A percentile compares a stretch with the other conserved stretches of the same genome.
These are phyloP conservation scores for Boletus albobrunnescens DNA, from an alignment of 1,284 basidiomycete species.

Conservation along the genomic window DNA sequence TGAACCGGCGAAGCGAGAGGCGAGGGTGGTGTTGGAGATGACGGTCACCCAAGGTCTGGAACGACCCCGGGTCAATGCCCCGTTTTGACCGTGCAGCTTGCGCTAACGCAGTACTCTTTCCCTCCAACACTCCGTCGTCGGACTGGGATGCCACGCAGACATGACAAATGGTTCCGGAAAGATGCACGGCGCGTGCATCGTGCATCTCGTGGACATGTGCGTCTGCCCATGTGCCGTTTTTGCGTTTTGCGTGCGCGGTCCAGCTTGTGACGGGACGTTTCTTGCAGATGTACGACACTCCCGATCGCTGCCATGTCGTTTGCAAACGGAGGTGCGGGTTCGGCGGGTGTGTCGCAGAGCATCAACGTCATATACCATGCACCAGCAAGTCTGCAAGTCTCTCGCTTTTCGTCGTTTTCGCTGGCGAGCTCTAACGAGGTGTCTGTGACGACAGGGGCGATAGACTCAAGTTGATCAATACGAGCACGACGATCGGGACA, in stretches of 20 bases:
- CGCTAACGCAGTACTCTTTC: not conserved
- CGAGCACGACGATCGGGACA: constrained; percentile 42
- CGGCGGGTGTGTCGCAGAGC: constrained; percentile 40
- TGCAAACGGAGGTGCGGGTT: constrained; percentile 25
- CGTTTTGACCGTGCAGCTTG: no score
- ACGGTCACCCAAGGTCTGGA: constrained; percentile 44
- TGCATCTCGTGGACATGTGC: constrained; percentile 49
- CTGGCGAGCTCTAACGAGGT: not conserved
- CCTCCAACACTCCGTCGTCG: not conserved
- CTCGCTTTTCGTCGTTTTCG: not conserved
- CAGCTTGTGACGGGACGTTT: not conserved
- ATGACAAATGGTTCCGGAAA: constrained; percentile 46
- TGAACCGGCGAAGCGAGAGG: constrained; percentile 44
- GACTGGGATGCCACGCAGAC: constrained; percentile 18
- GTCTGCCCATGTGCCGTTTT: constrained; percentile 8
- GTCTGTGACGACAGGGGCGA: constrained; percentile 39
- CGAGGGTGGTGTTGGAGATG: constrained; percentile 46
- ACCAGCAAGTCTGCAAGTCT: constrained; percentile 44
- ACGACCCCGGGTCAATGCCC: not conserved
- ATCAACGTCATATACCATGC: constrained; percentile 52
- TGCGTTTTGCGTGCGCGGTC: not conserved
- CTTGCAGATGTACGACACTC: constrained; percentile 45
- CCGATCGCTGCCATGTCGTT: constrained; percentile 35
- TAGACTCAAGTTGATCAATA: constrained; percentile 45
- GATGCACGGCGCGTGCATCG: constrained; percentile 52